Conservation (phyloP, 2,329 filamentous ascomycete genomes). For the Chaetomium sp. region DNA sequence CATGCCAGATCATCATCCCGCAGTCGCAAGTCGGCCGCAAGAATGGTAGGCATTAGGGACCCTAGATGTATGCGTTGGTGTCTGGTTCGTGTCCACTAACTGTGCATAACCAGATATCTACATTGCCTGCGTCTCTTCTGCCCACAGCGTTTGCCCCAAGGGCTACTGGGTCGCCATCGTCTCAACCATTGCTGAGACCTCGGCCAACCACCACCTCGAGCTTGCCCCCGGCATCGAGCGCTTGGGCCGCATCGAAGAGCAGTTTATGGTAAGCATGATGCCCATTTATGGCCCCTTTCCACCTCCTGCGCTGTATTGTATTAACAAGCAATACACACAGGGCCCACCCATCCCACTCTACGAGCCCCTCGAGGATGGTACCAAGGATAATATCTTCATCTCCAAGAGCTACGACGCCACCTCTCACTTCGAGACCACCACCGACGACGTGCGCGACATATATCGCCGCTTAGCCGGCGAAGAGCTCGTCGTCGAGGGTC, state of each 20-base stretch:
- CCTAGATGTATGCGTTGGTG: background rate
- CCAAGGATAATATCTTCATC: constrained; percentile 88
- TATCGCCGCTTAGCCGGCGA: constrained; percentile 78
- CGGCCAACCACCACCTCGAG: constrained; percentile 92
- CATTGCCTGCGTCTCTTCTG: constrained; percentile 88
- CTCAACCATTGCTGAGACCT: constrained; percentile 88
- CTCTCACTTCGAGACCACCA: constrained; percentile 89
- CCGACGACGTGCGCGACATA: constrained; percentile 91
- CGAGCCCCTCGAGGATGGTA: constrained; percentile 77
- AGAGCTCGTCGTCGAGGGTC: constrained; percentile 79
- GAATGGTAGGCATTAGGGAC: constrained; percentile 60
- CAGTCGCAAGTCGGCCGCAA: constrained; percentile 96
- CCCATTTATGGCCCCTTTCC: background rate
- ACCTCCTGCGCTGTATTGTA: background rate
- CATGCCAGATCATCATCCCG: constrained; percentile 91
- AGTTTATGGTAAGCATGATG: constrained; percentile 66
- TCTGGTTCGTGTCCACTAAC: background rate
- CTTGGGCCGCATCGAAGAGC: constrained; percentile 90
- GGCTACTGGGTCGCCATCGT: constrained; percentile 99
- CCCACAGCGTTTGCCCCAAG: constrained; percentile 97
- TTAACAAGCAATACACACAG: constrained; percentile 29
- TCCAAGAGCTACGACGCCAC: constrained; percentile 98
- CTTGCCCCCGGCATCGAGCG: constrained; percentile 87
- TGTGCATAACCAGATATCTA: constrained; percentile 66
- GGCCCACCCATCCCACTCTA: constrained; percentile 86